phyloP scores from a whole-genome alignment of 805 yeast genomes.

The Saccharomycopsis fodiens region DNA sequence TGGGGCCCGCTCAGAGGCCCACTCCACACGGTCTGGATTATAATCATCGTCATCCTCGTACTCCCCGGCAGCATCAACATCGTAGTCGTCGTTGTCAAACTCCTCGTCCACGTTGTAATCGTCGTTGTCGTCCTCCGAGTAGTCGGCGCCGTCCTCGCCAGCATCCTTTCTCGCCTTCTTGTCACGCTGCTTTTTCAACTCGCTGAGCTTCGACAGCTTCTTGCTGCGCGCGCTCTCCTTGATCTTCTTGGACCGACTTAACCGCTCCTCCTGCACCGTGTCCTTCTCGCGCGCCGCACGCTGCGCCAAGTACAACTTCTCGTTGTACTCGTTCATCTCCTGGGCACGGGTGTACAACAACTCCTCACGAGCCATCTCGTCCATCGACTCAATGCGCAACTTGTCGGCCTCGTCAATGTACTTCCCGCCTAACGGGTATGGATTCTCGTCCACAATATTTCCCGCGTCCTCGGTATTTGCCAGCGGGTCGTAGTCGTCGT shows the following conservation, averaged over 20 bases:
- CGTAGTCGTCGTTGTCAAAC: slow-evolving; percentile 27
- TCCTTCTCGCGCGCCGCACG: slow-evolving; percentile 44
- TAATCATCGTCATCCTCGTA: slow-evolving; percentile 35
- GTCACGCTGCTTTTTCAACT: slow-evolving; percentile 69
- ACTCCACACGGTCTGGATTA: slow-evolving; percentile 40
- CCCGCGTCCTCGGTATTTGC: too few relatives aligned
- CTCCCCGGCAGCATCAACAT: slow-evolving; percentile 24
- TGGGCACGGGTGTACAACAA: slow-evolving; percentile 88
- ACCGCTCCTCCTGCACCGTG: slow-evolving; percentile 41
- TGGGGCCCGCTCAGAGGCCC: slow-evolving; percentile 27
- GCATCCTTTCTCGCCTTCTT: slow-evolving; percentile 43
- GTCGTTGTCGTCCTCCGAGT: slow-evolving; percentile 30
- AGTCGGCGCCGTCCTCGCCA: slow-evolving; percentile 19
- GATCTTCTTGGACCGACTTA: slow-evolving; percentile 30
- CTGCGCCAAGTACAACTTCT: slow-evolving; percentile 73
- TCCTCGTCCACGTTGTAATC: slow-evolving; percentile 25
- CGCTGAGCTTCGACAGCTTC: slow-evolving; percentile 51
- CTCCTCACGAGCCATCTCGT: slow-evolving; percentile 89
- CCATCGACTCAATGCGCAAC: slow-evolving; percentile 54
- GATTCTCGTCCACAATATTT: slow-evolving; percentile 53
- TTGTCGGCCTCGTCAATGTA: slow-evolving; percentile 79
- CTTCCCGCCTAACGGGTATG: slow-evolving; percentile 91
- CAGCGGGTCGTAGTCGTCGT: slow-evolving; percentile 31
- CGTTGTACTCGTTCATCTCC: slow-evolving; percentile 82
- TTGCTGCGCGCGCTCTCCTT: slow-evolving; percentile 27